Evolutionary conservation across 495 filamentous ascomycete genomes (phyloP).

Genomic region (Endocarpon pusillum): DNA sequence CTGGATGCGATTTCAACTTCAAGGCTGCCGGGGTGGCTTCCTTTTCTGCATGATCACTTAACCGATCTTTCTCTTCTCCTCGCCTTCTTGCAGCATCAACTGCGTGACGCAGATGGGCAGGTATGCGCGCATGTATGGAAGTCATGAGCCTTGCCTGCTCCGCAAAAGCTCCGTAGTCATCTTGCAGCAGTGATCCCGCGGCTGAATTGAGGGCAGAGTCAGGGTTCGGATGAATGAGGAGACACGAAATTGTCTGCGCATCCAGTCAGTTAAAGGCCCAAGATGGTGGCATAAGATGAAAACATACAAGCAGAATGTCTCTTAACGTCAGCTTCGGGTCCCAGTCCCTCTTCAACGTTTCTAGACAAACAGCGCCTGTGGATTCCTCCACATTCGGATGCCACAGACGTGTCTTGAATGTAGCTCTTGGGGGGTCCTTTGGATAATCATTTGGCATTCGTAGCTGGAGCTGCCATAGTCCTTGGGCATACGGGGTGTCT

Average conservation of each 20-base stretch:
- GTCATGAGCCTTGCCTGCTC: conserved; percentile 49
- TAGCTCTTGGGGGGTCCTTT: conserved; percentile 44
- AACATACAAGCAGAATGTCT: conserved; percentile 42
- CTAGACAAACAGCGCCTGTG: conserved; percentile 51
- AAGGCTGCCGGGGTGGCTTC: neutral
- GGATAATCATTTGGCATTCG: conserved; percentile 50
- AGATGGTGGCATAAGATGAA: neutral
- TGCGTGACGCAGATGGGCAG: conserved; percentile 21
- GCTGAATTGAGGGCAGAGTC: conserved; percentile 52
- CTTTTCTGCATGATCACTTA: conserved; percentile 4
- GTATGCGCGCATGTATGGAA: conserved; percentile 44
- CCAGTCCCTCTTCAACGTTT: conserved; percentile 59
- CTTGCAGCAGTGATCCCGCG: conserved; percentile 42
- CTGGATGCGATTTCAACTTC: neutral
- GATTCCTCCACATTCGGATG: conserved; percentile 57
- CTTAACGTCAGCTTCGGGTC: conserved; percentile 38
- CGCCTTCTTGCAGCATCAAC: conserved; percentile 39
- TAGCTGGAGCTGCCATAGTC: conserved; percentile 44
- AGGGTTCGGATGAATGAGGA: conserved; percentile 57
- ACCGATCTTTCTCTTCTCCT: conserved; percentile 34
- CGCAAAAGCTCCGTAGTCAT: conserved; percentile 43
- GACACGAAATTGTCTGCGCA: conserved; percentile 44
- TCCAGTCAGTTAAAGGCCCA: neutral
- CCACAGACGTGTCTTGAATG: conserved; percentile 52
- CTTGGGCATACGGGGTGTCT: conserved; percentile 44